phyloP scores from a whole-genome alignment of 495 filamentous ascomycete genomes.

The Acidiella bohemica region DNA sequence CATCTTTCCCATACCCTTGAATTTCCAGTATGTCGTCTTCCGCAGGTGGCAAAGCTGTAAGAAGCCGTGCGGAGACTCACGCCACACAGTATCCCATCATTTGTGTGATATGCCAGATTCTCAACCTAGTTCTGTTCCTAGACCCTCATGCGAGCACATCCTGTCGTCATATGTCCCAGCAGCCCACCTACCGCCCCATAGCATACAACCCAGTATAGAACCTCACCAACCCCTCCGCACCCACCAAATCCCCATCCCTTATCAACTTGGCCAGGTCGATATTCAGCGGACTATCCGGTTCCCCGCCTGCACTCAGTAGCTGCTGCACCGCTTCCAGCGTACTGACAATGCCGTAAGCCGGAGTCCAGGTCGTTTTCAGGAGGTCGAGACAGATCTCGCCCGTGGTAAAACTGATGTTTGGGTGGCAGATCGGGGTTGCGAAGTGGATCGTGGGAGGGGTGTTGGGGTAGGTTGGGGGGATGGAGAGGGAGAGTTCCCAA shows the following conservation, averaged over 20 bases:
- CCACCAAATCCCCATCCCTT: conserved; percentile 60
- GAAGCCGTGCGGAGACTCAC: no score
- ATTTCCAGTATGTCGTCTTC: no score
- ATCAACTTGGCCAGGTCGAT: conserved; percentile 73
- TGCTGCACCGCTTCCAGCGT: conserved; percentile 66
- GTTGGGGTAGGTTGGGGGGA: conserved; percentile 69
- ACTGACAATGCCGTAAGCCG: conserved; percentile 64
- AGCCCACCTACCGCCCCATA: conserved; percentile 5
- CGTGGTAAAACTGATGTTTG: conserved; percentile 65
- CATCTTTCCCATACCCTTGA: no score
- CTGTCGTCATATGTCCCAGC: not conserved
- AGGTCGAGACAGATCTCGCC: conserved; percentile 92
- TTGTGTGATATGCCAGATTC: no score
- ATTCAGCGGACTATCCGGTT: conserved; percentile 73
- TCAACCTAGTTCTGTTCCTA: no score
- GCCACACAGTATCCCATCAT: no score
- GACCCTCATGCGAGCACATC: no score
- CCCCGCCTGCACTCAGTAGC: conserved; percentile 56
- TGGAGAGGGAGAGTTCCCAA: conserved; percentile 66
- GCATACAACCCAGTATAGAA: conserved; percentile 44
- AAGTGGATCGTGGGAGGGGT: conserved; percentile 65
- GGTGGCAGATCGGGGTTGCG: conserved; percentile 67
- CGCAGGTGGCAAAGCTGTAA: no score
- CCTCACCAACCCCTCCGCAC: conserved; percentile 67
- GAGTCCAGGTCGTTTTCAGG: conserved; percentile 68